A percentile compares a stretch with the other conserved stretches of the same genome.
Conservation (phyloP, 768 basidiomycete genomes). For the Boletus reticuloceps region DNA sequence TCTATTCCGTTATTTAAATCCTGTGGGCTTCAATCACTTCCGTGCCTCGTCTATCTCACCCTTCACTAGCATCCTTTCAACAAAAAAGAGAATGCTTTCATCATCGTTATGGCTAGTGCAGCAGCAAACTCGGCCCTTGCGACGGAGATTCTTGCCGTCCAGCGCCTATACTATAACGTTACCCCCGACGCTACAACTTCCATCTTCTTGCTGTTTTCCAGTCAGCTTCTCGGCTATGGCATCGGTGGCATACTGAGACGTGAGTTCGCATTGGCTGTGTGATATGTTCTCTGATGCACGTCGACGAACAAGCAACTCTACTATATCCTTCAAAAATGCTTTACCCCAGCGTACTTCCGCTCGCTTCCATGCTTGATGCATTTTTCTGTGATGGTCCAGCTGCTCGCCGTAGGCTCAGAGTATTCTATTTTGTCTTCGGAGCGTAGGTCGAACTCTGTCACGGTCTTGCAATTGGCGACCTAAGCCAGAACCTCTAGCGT, state of each 20-base stretch:
- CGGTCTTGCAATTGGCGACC: neutral
- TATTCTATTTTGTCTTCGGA: constrained; percentile 24
- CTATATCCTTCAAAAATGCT: constrained; percentile 48
- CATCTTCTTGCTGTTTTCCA: constrained; percentile 41
- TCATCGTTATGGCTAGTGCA: constrained; percentile 56
- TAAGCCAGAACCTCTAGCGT: constrained; percentile 27
- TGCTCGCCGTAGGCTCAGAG: constrained; percentile 40
- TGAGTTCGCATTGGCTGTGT: constrained; percentile 18
- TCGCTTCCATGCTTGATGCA: constrained; percentile 26
- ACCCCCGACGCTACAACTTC: constrained; percentile 44
- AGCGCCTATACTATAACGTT: constrained; percentile 52
- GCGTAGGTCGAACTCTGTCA: constrained; percentile 29
- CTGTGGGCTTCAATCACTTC: constrained; percentile 21
- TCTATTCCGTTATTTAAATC: constrained; percentile 49
- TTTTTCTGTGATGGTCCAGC: constrained; percentile 43
- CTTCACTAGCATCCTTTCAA: constrained; percentile 49
- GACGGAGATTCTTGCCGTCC: constrained; percentile 54
- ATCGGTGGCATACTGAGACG: constrained; percentile 53
- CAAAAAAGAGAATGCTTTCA: constrained; percentile 58
- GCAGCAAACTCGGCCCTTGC: constrained; percentile 53
- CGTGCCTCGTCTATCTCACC: neutral
- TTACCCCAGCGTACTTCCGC: constrained; percentile 33
- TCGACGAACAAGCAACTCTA: constrained; percentile 16
- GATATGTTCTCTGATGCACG: constrained; percentile 1
- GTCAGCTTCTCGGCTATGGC: constrained; percentile 46